These are phyloP conservation scores for Saccharomycodes ludwigii DNA, from an alignment of 805 yeast genomes.

Conservation along the genomic window DNA sequence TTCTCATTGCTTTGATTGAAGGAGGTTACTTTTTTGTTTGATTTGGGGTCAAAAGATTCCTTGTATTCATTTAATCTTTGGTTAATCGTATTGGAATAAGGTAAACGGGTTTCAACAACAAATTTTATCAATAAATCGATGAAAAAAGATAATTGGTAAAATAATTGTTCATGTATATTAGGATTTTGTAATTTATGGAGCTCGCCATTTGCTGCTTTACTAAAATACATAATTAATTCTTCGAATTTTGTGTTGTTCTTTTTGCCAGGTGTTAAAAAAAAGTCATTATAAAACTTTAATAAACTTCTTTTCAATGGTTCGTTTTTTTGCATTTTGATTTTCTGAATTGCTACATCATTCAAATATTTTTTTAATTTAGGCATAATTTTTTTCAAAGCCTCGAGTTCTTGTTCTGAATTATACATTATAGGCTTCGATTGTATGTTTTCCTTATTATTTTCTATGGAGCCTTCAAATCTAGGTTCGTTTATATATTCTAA, in stretches of 20 bases:
- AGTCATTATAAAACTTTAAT: constrained; percentile 49
- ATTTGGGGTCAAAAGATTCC: constrained; percentile 17
- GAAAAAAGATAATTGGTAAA: constrained; percentile 15
- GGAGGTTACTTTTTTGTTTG: too few species aligned
- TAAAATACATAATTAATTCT: constrained; percentile 40
- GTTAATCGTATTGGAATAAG: constrained; percentile 14
- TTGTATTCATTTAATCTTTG: constrained; percentile 33
- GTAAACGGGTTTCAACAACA: constrained; percentile 6
- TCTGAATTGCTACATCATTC: constrained; percentile 34
- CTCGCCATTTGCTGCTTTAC: constrained; percentile 41
- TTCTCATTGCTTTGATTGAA: too few species aligned
- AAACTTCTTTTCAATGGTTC: constrained; percentile 45
- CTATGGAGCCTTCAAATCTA: constrained; percentile 35
- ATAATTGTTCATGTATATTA: constrained; percentile 15
- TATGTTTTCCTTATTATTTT: neutral
- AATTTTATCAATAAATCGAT: constrained; percentile 13
- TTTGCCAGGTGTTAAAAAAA: constrained; percentile 31
- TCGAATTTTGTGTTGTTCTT: constrained; percentile 23
- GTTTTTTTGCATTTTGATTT: constrained; percentile 19
- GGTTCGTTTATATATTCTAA: constrained; percentile 56
- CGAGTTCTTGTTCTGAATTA: constrained; percentile 17
- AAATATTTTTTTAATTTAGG: constrained; percentile 29
- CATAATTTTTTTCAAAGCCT: constrained; percentile 26
- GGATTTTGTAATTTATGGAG: constrained; percentile 26
- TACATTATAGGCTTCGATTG: constrained; percentile 3